Evolutionary conservation across 1,284 basidiomycete species (phyloP), one percentile per base, ranked within the genome.

Genomic region (Chalciporus sp.): DNA sequence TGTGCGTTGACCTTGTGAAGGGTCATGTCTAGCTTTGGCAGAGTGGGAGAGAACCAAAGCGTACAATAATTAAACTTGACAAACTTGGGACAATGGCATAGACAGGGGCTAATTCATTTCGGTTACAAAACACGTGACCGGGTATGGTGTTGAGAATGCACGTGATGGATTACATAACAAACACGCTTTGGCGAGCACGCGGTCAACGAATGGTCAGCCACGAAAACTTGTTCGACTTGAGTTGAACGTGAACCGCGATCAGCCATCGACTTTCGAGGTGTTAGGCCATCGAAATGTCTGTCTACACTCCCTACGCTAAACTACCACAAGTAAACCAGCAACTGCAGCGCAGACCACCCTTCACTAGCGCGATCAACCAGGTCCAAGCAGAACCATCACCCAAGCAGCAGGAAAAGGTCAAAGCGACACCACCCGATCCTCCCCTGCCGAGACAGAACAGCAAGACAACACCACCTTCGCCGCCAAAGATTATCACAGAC

Each of bases 391-490:
- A 46, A 10, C 17, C 62, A 0, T 58, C 59, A 2, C 67, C 67
- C 14, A 49, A 61, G 20, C 67, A 57, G 47, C 63, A 49, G 12
- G 66, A 69, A 35, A 58, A 79, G 74, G 57, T 65, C 65, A 54
- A 67, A 51, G 27, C 52, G 1, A 19, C 33, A 10, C 55, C 64
- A 2, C 72, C 78, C 0, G 60, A 76, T 14, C 86, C 88, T 2
- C 90, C 89, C 6, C 69, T 92, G 9, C 84, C 85, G 39, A 79
- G 88, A 52, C 89, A 91, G 74, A 91, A 90, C 68, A 86, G 83
- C 58, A 94, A 93, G 73, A 84, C 86, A 4, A 79, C 84, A 0
- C 92, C 91, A 0, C 90, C 92, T 0, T 90, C 88, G 0, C 93
- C 93, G 1, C 93, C 93, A 2, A 82, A 80, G 64, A 70, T 88